phyloP scores from a whole-genome alignment of 352 stramenopile species.

The Pythium graminicola region DNA sequence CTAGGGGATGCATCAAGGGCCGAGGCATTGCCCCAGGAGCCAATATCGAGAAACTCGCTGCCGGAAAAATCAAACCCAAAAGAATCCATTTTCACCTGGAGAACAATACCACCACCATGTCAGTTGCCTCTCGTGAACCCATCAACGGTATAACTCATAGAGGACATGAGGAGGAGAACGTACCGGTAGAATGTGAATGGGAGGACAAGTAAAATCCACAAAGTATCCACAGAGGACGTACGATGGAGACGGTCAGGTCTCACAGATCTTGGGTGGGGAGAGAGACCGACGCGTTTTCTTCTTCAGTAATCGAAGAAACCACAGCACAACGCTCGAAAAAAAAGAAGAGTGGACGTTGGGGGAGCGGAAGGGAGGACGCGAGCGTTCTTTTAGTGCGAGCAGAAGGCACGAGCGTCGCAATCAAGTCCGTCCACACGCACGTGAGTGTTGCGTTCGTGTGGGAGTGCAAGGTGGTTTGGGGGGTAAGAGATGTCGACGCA shows the following conservation, averaged over 20 bases:
- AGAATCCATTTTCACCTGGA: slow-evolving; percentile 60
- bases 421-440: slow-evolving; percentile 8
- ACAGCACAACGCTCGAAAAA: not conserved
- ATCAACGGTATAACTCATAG: not conserved
- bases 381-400: not conserved
- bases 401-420: not conserved
- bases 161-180: not conserved
- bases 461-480: slow-evolving; percentile 7
- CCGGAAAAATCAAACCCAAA: slow-evolving; percentile 80
- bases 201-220: not conserved
- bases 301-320: not conserved
- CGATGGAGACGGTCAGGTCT: not conserved
- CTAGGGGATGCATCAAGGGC: slow-evolving; percentile 65
- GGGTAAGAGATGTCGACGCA: slow-evolving; percentile 31
- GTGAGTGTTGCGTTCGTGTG: too few species aligned
- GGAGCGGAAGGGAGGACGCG: not conserved
- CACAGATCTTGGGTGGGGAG: not conserved
- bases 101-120: too few species aligned
- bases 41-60: slow-evolving; percentile 67
- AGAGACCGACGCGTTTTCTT: slow-evolving; percentile 9
- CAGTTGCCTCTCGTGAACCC: too few species aligned
- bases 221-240: too few species aligned
- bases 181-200: not conserved
- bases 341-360: not conserved
- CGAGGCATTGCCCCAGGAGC: slow-evolving; percentile 58